Conservation (phyloP, 2,329 filamentous ascomycete species). For the Venturia pyrina region DNA sequence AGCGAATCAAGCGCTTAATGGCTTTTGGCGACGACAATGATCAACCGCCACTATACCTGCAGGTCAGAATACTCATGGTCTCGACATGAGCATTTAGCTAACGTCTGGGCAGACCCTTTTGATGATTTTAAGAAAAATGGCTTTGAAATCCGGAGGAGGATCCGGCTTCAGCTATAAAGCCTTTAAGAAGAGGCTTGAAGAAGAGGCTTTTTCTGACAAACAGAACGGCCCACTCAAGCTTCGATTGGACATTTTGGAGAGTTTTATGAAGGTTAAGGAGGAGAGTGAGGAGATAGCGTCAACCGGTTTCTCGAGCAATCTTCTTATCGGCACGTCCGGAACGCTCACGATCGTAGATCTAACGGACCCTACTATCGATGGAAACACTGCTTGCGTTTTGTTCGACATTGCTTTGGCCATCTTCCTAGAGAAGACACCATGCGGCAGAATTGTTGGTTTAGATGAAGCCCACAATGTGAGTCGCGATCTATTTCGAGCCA, state of each 20-base stretch:
- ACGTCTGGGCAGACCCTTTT: not conserved
- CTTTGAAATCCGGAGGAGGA: slow-evolving; percentile 36
- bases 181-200: too few relatives aligned
- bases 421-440: slow-evolving; percentile 49
- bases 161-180: too few relatives aligned
- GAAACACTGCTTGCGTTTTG: slow-evolving; percentile 56
- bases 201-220: slow-evolving; percentile 33
- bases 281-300: too few relatives aligned
- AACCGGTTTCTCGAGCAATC: too few relatives aligned
- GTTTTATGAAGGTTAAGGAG: too few relatives aligned
- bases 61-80: too few relatives aligned
- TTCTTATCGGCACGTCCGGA: too few relatives aligned
- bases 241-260: slow-evolving; percentile 53
- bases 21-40: not conserved
- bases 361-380: slow-evolving; percentile 59
- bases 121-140: slow-evolving; percentile 40
- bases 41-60: slow-evolving; percentile 40
- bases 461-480: slow-evolving; percentile 79
- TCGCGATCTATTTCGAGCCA: too few relatives aligned
- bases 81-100: too few relatives aligned
- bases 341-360: slow-evolving; percentile 66
- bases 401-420: slow-evolving; percentile 63
- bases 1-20: slow-evolving; percentile 10
- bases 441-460: slow-evolving; percentile 52
- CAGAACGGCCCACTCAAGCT: slow-evolving; percentile 49